These are phyloP conservation scores for Ulota crispa DNA, from an alignment of 225 moss, liverwort and hornwort species.

Conservation along the genomic window DNA sequence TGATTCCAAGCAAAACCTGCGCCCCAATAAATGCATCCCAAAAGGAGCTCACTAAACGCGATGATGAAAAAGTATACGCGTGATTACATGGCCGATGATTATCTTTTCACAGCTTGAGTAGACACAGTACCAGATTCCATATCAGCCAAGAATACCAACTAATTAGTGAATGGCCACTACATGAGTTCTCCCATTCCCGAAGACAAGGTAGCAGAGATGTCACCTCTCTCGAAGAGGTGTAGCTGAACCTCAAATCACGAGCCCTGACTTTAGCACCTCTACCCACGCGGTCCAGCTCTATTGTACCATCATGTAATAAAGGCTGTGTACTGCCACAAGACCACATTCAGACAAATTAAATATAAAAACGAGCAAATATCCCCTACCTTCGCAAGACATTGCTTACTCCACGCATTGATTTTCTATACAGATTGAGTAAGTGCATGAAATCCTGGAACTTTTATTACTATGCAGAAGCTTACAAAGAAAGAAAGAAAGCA, in stretches of 20 bases:
- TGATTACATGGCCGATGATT: background rate
- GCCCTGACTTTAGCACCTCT: slow-evolving; percentile 78
- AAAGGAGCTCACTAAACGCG: background rate
- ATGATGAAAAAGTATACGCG: background rate
- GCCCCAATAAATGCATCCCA: slow-evolving; percentile 7
- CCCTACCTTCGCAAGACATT: background rate
- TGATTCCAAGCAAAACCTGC: slow-evolving; percentile 84
- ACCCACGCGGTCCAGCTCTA: slow-evolving; percentile 44
- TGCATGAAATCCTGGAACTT: background rate
- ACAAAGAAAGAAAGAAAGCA: background rate
- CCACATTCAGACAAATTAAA: slow-evolving; percentile 26
- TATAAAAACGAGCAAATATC: background rate
- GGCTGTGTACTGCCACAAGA: slow-evolving; percentile 70
- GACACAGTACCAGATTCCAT: background rate
- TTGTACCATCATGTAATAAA: slow-evolving; percentile 68
- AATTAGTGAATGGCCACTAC: slow-evolving; percentile 1
- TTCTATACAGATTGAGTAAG: background rate
- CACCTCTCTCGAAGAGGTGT: slow-evolving; percentile 84
- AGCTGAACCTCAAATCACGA: slow-evolving; percentile 77
- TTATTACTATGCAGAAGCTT: background rate
- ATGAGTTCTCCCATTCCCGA: background rate
- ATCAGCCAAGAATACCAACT: slow-evolving; percentile 16
- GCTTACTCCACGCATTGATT: background rate
- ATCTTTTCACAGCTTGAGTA: slow-evolving; percentile 9
- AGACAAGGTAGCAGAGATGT: slow-evolving; percentile 6